These are phyloP conservation scores for Fusarium abutilonis DNA, from an alignment of 2,329 filamentous ascomycete species.

Conservation along the genomic window DNA sequence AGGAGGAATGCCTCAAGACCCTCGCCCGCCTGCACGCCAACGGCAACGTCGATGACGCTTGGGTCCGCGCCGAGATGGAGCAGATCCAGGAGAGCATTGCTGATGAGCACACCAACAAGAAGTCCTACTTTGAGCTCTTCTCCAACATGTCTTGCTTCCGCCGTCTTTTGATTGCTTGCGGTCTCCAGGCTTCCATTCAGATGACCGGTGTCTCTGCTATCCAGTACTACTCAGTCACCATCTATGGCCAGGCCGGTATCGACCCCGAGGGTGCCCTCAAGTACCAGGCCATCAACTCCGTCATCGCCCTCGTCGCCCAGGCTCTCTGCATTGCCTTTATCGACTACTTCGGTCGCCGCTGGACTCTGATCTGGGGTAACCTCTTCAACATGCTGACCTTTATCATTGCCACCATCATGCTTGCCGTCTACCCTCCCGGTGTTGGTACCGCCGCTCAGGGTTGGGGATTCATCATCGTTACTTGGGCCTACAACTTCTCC, in stretches of 20 bases:
- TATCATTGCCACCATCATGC: slow-evolving; percentile 27
- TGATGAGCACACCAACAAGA: slow-evolving; percentile 73
- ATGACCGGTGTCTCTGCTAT: slow-evolving; percentile 80
- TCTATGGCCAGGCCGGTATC: slow-evolving; percentile 62
- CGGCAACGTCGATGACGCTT: slow-evolving; percentile 71
- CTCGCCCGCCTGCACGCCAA: slow-evolving; percentile 75
- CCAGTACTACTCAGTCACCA: slow-evolving; percentile 75
- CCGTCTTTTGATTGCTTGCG: slow-evolving; percentile 73
- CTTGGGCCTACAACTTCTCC: slow-evolving; percentile 30
- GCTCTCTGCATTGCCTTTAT: slow-evolving; percentile 49
- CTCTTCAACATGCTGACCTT: slow-evolving; percentile 71
- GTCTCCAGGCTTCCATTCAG: slow-evolving; percentile 75
- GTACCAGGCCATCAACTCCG: slow-evolving; percentile 77
- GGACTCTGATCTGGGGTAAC: slow-evolving; percentile 76
- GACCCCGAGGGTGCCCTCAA: slow-evolving; percentile 67
- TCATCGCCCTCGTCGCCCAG: slow-evolving; percentile 74
- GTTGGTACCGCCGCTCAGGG: slow-evolving; percentile 43
- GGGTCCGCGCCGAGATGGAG: slow-evolving; percentile 75
- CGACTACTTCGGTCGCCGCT: slow-evolving; percentile 65
- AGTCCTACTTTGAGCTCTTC: slow-evolving; percentile 73
- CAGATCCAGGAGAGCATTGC: slow-evolving; percentile 74
- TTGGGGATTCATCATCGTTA: slow-evolving; percentile 48
- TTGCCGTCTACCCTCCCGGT: slow-evolving; percentile 27
- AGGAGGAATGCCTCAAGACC: slow-evolving; percentile 70
- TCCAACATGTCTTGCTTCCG: slow-evolving; percentile 69